phyloP scores from a whole-genome alignment of 75 land plant species.

The Adiantum capillusveneris region DNA sequence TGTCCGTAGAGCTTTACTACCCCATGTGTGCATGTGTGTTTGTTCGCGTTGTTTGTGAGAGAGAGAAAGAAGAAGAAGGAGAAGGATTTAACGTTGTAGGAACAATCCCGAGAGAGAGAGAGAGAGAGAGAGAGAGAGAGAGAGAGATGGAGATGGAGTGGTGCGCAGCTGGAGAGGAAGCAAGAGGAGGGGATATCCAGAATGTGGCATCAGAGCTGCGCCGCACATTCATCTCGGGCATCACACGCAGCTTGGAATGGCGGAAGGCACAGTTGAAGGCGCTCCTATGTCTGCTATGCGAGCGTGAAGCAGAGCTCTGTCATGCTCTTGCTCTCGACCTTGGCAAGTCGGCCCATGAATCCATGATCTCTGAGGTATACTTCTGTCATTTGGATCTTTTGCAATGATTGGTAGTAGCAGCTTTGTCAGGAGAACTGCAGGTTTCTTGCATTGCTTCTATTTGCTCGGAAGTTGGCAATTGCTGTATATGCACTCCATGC shows the following conservation, averaged over 20 bases:
- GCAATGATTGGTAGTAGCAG: too few species aligned
- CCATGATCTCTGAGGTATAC: slow-evolving; percentile 28
- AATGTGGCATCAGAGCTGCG: background rate
- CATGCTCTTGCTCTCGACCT: slow-evolving; percentile 24
- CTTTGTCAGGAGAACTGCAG: background rate
- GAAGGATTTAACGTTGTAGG: too few species aligned
- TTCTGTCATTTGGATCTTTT: background rate
- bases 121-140: too few species aligned
- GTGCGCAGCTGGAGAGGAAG: background rate
- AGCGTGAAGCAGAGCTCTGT: slow-evolving; percentile 21
- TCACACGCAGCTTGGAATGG: slow-evolving; percentile 11
- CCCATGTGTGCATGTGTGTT: too few species aligned
- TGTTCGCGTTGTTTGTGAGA: too few species aligned
- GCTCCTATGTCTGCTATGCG: slow-evolving; percentile 14
- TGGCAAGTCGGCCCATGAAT: slow-evolving; percentile 23
- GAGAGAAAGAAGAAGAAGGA: too few species aligned
- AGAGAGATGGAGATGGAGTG: too few species aligned
- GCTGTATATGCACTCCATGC: background rate
- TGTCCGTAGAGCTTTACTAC: too few species aligned
- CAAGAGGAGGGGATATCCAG: background rate
- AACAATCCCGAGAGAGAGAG: too few species aligned
- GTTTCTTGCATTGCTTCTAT: background rate
- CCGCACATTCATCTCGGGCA: background rate
- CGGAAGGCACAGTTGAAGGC: slow-evolving; percentile 21
- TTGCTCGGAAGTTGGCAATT: background rate